Conservation (phyloP, 257 asterid species). For the Lantana camara region DNA sequence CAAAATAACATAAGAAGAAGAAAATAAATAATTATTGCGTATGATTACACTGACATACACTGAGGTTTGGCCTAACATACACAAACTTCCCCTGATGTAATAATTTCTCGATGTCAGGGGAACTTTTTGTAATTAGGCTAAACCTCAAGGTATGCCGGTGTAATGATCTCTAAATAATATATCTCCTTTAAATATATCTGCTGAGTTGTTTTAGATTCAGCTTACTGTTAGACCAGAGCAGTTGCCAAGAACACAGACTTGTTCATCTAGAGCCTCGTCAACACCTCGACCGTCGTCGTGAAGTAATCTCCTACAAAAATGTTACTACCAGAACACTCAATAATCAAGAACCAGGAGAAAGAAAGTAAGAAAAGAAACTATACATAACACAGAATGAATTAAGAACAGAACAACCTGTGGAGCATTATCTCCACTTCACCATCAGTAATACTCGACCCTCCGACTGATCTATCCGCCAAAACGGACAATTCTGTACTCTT, state of each 20-base stretch:
- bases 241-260: slow-evolving; percentile 52
- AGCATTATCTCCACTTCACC: slow-evolving; percentile 95
- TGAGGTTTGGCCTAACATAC: no score
- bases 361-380: slow-evolving; percentile 20
- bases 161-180: no score
- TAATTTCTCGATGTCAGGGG: no score
- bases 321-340: slow-evolving; percentile 23
- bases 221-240: slow-evolving; percentile 89
- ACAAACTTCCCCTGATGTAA: no score
- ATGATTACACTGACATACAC: no score
- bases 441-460: slow-evolving; percentile 86
- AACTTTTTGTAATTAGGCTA: no score
- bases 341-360: background rate
- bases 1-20: no score
- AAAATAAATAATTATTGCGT: no score
- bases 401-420: no score
- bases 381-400: no score
- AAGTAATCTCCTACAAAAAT: slow-evolving; percentile 77
- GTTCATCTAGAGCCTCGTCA: slow-evolving; percentile 86
- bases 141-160: no score
- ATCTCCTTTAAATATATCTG: background rate
- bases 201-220: background rate
- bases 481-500: slow-evolving; percentile 71
- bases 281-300: slow-evolving; percentile 90
- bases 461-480: slow-evolving; percentile 94